Percentiles rank a stretch among this genome's conserved stretches.
These are phyloP conservation scores for Ogataea trehaloabstinens DNA, from an alignment of 805 yeast species.

Conservation along the genomic window DNA sequence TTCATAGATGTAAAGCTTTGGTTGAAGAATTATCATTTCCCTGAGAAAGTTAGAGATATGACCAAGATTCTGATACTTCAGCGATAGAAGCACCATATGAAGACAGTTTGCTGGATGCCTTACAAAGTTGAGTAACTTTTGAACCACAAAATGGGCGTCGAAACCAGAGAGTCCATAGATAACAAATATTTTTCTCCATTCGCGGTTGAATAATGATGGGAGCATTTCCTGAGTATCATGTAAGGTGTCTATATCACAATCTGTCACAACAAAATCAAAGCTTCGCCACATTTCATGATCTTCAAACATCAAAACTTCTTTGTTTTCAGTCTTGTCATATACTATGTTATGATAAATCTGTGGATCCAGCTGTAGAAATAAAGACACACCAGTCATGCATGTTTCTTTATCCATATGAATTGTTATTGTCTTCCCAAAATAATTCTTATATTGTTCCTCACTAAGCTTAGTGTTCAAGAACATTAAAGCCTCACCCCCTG, in stretches of 20 bases:
- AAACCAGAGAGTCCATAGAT: slow-evolving; percentile 42
- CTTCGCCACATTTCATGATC: slow-evolving; percentile 38
- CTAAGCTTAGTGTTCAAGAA: slow-evolving; percentile 40
- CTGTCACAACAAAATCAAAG: slow-evolving; percentile 53
- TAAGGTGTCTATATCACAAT: slow-evolving; percentile 24
- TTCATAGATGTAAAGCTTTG: slow-evolving; percentile 21
- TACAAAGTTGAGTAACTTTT: neutral
- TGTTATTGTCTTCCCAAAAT: slow-evolving; percentile 20
- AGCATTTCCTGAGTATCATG: slow-evolving; percentile 12
- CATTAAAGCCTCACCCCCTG: slow-evolving; percentile 78
- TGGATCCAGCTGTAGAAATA: slow-evolving; percentile 62
- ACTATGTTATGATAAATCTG: slow-evolving; percentile 22
- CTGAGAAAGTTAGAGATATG: slow-evolving; percentile 8
- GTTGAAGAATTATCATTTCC: slow-evolving; percentile 8
- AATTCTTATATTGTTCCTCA: slow-evolving; percentile 2
- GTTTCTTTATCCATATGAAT: slow-evolving; percentile 79
- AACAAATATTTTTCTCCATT: slow-evolving; percentile 44
- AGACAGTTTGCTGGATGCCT: slow-evolving; percentile 10
- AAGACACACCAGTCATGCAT: slow-evolving; percentile 84
- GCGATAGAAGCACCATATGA: neutral
- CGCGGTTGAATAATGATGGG: slow-evolving; percentile 27
- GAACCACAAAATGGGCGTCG: slow-evolving; percentile 18
- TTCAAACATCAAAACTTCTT: slow-evolving; percentile 27
- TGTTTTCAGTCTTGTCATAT: slow-evolving; percentile 80
- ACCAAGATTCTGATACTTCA: slow-evolving; percentile 13